Base-by-base conservation (phyloP, 352 stramenopile genomes). In the Phytophthora pinifolia region DNA sequence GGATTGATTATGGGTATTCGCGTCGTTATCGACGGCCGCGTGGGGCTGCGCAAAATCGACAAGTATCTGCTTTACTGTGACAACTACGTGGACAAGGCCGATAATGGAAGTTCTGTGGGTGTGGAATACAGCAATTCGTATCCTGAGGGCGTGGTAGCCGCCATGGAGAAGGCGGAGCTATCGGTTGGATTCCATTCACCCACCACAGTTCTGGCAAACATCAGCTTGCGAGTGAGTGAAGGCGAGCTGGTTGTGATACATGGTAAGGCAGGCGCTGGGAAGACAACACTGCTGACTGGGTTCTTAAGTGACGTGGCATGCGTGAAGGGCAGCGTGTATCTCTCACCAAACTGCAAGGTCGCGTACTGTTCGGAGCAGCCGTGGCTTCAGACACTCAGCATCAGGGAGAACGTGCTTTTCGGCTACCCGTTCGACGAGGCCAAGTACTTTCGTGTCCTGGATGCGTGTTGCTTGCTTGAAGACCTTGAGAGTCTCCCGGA, bases 381-480 rank as follows among this genome's bases (percentile, higher is more conserved):
- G 22, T 98, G 96, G 74, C 96, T 99, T 31, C 82, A 98, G 63
- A 98, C 98, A 63, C 90, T 88, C 17, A 96, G 86, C 7, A 62
- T 99, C 1, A 72, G 73, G 6, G 86, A 98, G 30, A 98, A 98
- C 65, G 94, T 99, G 46, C 64, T 98, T 10, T 98, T 98, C 65
- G 89, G 91, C 13, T 69, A 76, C 18, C 49, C 47, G 5, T 90
- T 70, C 32, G 51, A 80, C 42, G 65, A 70, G 45, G 17, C 32
- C 12, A 79, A 75, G 48, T 84, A 88, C 36, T 48, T 49, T 45
- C 48, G 63, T 5, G 67, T 83, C 1, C 35, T 86, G n/a, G 70
- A 81, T 27, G 68, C 57, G 13, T 84, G 72, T 18, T 75, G 73
- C 20, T 59, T 86, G 34, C n/a, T 83, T 14, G 63, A 65, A 30